phyloP scores from a whole-genome alignment of 2,329 filamentous ascomycete species.

The Monilinia vaccinii-corymbosi region DNA sequence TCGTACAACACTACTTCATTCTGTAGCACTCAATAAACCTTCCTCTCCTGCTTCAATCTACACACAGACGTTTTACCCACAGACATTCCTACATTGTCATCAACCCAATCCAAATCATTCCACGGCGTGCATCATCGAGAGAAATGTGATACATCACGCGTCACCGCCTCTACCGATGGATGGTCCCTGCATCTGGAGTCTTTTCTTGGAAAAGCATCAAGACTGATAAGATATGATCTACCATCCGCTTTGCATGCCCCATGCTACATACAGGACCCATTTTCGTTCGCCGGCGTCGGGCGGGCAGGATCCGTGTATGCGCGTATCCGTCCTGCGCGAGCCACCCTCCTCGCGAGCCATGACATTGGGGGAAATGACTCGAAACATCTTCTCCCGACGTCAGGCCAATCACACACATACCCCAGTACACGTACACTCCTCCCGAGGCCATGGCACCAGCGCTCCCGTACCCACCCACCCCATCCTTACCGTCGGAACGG shows the following conservation, averaged over 20 bases:
- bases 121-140: background rate
- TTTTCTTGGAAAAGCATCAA: background rate
- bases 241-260: background rate
- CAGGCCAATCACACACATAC: background rate
- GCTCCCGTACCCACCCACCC: background rate
- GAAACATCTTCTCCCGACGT: background rate
- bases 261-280: background rate
- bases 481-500: background rate
- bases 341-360: background rate
- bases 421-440: background rate
- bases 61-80: background rate
- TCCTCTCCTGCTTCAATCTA: background rate
- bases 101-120: background rate
- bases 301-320: background rate
- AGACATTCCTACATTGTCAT: background rate
- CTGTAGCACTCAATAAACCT: background rate
- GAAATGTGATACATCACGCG: background rate
- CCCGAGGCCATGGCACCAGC: background rate
- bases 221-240: background rate
- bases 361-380: background rate
- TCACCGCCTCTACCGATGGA: background rate
- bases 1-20: background rate
- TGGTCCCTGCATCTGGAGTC: background rate
- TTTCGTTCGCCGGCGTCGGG: background rate
- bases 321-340: background rate